phyloP scores from a whole-genome alignment of 1,284 basidiomycete genomes.

The Schizopora paradoxa region DNA sequence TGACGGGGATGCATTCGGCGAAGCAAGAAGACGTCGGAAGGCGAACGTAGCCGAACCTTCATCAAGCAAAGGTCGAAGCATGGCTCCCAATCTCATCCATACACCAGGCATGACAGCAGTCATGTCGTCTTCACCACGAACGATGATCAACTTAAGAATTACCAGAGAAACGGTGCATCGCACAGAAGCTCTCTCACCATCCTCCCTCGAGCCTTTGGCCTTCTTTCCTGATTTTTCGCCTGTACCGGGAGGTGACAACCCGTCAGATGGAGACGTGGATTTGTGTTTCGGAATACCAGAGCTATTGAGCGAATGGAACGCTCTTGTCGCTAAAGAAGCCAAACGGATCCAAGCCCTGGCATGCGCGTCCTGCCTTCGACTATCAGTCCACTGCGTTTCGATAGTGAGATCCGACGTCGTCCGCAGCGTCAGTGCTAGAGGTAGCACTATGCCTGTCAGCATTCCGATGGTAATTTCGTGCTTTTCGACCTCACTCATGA shows the following conservation, averaged over 20 bases:
- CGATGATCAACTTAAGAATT: constrained; percentile 54
- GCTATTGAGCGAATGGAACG: constrained; percentile 33
- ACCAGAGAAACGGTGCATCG: constrained; percentile 12
- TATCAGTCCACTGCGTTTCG: constrained; percentile 39
- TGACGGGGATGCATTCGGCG: constrained; percentile 40
- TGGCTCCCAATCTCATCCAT: constrained; percentile 53
- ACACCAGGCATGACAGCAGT: constrained; percentile 46
- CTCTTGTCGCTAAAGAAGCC: constrained; percentile 50
- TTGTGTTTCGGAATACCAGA: constrained; percentile 17
- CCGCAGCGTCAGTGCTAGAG: constrained; percentile 53
- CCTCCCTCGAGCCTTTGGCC: constrained; percentile 6
- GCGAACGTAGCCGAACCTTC: constrained; percentile 59
- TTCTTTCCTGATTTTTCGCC: constrained; percentile 20
- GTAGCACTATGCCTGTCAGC: constrained; percentile 55
- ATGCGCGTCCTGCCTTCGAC: constrained; percentile 40
- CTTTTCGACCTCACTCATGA: constrained; percentile 54
- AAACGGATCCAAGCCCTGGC: constrained; percentile 60
- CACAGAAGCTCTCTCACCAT: constrained; percentile 3
- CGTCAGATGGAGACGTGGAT: constrained; percentile 11
- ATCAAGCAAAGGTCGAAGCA: constrained; percentile 44
- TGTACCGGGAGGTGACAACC: constrained; percentile 19
- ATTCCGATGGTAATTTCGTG: constrained; percentile 51
- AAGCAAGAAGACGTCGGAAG: constrained; percentile 32
- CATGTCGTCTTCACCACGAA: constrained; percentile 61
- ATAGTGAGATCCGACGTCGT: constrained; percentile 41